These are phyloP conservation scores for Allium sativum DNA, from an alignment of 106 monocot genomes.

Conservation along the genomic window DNA sequence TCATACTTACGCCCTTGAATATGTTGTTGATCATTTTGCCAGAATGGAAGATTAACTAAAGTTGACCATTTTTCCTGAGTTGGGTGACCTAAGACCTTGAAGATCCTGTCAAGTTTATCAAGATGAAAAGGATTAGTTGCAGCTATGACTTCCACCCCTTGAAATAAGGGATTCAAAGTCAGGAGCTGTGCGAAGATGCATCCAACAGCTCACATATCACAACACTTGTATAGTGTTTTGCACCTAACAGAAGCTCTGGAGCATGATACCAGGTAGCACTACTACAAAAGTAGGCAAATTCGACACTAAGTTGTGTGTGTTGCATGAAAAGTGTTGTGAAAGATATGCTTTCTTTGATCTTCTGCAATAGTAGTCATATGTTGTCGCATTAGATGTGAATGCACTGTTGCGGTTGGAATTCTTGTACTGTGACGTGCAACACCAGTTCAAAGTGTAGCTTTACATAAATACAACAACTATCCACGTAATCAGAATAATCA, in stretches of 20 bases:
- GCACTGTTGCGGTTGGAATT: no score
- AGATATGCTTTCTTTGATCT: no score
- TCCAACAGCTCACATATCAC: slow-evolving; percentile 99
- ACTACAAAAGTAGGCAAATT: no score
- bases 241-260: slow-evolving; percentile 96
- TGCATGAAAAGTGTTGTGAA: no score
- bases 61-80: slow-evolving; percentile 94
- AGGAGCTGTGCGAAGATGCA: slow-evolving; percentile 96
- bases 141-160: slow-evolving; percentile 95
- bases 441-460: no score
- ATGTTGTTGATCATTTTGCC: slow-evolving; percentile 92
- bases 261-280: slow-evolving; percentile 99
- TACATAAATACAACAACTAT: no score
- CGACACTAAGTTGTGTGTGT: no score
- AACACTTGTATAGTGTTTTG: slow-evolving; percentile 95
- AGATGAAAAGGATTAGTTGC: slow-evolving; percentile 86
- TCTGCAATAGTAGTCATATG: no score
- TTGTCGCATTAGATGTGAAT: no score
- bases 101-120: slow-evolving; percentile 98
- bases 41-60: slow-evolving; percentile 72
- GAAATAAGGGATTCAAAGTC: slow-evolving; percentile 92
- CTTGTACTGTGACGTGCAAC: no score
- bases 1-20: slow-evolving; percentile 94
- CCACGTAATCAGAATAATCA: no score
- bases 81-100: slow-evolving; percentile 96